Evolutionary conservation across 345 rosid genomes (phyloP).

Genomic region (Reutealis trisperma): DNA sequence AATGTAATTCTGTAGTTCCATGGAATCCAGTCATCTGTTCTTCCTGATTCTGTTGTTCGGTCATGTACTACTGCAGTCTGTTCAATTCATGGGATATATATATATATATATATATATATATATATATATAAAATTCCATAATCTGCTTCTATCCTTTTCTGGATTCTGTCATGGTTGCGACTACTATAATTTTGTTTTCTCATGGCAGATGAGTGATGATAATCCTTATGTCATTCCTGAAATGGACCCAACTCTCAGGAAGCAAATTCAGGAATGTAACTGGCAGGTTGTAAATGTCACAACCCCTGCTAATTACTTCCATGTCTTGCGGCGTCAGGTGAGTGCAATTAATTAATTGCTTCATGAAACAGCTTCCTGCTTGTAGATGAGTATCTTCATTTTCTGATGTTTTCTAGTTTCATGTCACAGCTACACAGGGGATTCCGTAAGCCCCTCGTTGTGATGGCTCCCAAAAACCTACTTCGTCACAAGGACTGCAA

Average conservation of each 20-base stretch:
- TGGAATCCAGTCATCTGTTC: neutral
- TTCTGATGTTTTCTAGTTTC: slow-evolving; percentile 5
- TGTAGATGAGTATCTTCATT: neutral
- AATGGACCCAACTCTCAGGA: slow-evolving; percentile 78
- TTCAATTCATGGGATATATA: neutral
- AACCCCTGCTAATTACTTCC: slow-evolving; percentile 86
- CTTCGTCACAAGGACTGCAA: slow-evolving; percentile 94
- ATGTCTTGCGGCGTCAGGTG: slow-evolving; percentile 81
- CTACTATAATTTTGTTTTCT: neutral
- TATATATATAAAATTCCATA: neutral
- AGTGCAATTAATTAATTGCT: slow-evolving; percentile 3
- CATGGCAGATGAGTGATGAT: slow-evolving; percentile 78
- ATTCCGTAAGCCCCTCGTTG: slow-evolving; percentile 86
- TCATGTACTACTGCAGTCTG: neutral
- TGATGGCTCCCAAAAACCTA: slow-evolving; percentile 88
- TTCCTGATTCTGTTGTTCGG: neutral
- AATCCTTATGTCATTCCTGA: slow-evolving; percentile 77
- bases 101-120: too few species aligned
- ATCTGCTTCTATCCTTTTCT: neutral
- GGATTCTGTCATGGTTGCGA: neutral
- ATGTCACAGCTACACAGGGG: slow-evolving; percentile 70
- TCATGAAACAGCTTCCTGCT: slow-evolving; percentile 1
- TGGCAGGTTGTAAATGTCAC: slow-evolving; percentile 89
- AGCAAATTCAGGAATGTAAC: slow-evolving; percentile 81
- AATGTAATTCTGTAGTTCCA: neutral